Conservation (phyloP, 2,329 filamentous ascomycete genomes). For the Colletotrichum paranaense region DNA sequence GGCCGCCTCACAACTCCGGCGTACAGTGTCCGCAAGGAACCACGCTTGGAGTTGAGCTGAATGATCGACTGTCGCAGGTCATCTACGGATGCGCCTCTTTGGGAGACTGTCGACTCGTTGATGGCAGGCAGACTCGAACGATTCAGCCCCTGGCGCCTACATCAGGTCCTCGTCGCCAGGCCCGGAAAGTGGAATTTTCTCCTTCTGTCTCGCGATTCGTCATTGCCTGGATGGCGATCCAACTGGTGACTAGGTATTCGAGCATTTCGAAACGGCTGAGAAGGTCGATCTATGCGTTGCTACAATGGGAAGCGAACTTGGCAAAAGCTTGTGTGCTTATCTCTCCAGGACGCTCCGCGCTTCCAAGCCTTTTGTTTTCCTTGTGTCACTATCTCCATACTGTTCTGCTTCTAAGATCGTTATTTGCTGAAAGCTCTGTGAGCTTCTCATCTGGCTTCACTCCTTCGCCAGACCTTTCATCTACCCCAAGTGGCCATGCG, state of each 20-base stretch:
- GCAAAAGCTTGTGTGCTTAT: constrained; percentile 35
- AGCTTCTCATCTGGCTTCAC: constrained; percentile 33
- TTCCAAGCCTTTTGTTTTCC: neutral
- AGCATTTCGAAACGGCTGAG: constrained; percentile 26
- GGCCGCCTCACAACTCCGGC: neutral
- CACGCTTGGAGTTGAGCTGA: constrained; percentile 4
- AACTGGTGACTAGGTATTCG: neutral
- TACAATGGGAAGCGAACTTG: constrained; percentile 27
- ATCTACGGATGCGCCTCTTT: neutral
- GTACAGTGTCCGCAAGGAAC: constrained; percentile 8
- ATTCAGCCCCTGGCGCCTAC: neutral
- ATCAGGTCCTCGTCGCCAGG: neutral
- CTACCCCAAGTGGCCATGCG: constrained; percentile 45
- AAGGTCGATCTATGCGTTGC: constrained; percentile 27
- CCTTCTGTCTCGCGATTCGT: constrained; percentile 9
- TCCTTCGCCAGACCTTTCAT: constrained; percentile 33
- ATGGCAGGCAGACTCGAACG: neutral
- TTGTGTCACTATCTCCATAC: neutral
- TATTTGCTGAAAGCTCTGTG: constrained; percentile 22
- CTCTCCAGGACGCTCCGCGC: constrained; percentile 17
- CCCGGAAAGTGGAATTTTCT: neutral
- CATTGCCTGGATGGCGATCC: constrained; percentile 3
- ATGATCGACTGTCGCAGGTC: constrained; percentile 34
- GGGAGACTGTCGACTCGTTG: neutral
- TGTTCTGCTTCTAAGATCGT: neutral